Evolutionary conservation across 805 yeast species (phyloP), one percentile per base, ranked within the genome.

Genomic region (Ogataea sp.): DNA sequence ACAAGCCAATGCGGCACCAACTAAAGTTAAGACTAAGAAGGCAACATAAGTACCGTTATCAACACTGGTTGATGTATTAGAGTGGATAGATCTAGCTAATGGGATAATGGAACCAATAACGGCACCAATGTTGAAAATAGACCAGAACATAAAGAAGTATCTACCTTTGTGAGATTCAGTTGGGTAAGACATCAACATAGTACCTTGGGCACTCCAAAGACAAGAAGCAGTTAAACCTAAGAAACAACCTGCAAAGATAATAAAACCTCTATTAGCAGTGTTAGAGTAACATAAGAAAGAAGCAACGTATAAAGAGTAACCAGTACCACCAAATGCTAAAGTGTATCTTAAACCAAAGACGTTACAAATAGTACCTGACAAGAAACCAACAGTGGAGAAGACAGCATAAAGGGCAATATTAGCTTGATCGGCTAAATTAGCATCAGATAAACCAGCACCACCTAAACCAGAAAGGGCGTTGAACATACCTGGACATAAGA

Each of bases 131-230:
- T 75, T 73, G 63, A 77, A 76, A 39, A 77, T 74, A 45, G 71
- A 63, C 82, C 82, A 76, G 53, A 75, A 76, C 15, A 68, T 57
- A 65, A 72, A 70, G 37, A 77, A 65, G 15, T 28, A 37, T 31
- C 34, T 35, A 34, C 78, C 82, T 58, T 76, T 76, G n/a, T 45
- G 58, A 27, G 57, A 49, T 56, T 76, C 82, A 17, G 71, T 53
- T 2, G 81, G 74, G 45, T 76, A 76, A n/a, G 76, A 61, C 70
- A 76, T 68, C 45, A 75, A 68, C 36, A 76, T 68, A 21, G 73
- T 59, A 37, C 78, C 76, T 51, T 74, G 80, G 26, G 79, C 78
- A 23, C 78, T 71, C 82, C 82, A 76, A 37, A 75, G 61, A 34
- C 65, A 53, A 30, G 73, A 64, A 10, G 81, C 82, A 56, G 76